phyloP scores from a whole-genome alignment of 176 grass and related monocot genomes.

The Alopecurus myosuroides region DNA sequence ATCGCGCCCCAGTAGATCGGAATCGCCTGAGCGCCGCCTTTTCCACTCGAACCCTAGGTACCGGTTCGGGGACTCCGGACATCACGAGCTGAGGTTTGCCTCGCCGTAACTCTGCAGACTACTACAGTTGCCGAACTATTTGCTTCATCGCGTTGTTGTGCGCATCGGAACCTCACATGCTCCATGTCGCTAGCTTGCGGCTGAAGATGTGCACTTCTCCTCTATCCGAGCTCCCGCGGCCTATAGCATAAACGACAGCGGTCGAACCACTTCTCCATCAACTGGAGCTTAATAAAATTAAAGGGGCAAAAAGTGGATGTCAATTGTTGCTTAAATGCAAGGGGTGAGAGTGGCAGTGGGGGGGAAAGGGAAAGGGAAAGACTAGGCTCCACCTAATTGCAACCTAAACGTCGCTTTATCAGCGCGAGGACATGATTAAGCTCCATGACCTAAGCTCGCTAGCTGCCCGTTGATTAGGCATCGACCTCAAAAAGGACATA shows the following conservation, averaged over 20 bases:
- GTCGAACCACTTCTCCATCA: conserved; percentile 18
- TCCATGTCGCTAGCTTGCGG: background rate
- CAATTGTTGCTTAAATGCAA: conserved; percentile 5
- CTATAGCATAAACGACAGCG: conserved; percentile 6
- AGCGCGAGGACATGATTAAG: conserved; percentile 28
- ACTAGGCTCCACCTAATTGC: conserved; percentile 40
- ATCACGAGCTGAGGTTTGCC: no score
- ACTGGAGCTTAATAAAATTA: background rate
- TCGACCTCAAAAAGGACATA: no score
- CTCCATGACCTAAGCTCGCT: conserved; percentile 17
- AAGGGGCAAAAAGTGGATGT: background rate
- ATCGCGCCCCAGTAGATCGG: no score
- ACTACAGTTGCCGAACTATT: background rate
- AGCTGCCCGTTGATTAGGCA: background rate
- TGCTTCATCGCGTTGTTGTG: no score
- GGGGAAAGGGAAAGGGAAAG: background rate
- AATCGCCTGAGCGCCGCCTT: no score
- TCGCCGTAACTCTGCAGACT: background rate
- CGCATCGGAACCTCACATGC: background rate
- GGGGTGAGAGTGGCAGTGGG: no score
- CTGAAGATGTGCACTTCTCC: background rate
- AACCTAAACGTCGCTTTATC: conserved; percentile 35
- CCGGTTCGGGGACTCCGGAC: no score
- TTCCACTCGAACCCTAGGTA: no score
- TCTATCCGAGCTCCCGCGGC: background rate